phyloP scores from a whole-genome alignment of 2,329 filamentous ascomycete genomes.

The Calonectria pseudoreteaudii region DNA sequence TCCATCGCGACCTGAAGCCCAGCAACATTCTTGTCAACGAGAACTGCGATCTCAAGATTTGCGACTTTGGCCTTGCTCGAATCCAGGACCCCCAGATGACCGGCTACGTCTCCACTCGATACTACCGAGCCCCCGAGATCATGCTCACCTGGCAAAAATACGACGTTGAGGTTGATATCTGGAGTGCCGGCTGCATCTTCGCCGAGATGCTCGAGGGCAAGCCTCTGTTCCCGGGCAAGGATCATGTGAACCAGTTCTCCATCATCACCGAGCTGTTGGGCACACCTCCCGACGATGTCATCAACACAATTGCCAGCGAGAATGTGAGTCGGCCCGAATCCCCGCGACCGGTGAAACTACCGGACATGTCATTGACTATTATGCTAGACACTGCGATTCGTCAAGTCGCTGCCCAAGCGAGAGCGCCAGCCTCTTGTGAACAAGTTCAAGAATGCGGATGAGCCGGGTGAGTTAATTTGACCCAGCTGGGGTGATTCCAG shows the following conservation, averaged over 20 bases:
- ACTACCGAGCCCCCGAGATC: slow-evolving; percentile 98
- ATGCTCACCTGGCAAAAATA: slow-evolving; percentile 99
- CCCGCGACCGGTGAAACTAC: background rate
- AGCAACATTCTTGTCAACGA: slow-evolving; percentile 99
- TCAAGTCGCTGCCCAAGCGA: slow-evolving; percentile 95
- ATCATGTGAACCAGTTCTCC: slow-evolving; percentile 99
- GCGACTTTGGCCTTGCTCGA: slow-evolving; percentile 96
- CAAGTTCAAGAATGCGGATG: slow-evolving; percentile 97
- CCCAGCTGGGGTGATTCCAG: background rate
- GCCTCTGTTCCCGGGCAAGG: slow-evolving; percentile 97
- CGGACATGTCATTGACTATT: slow-evolving; percentile 32
- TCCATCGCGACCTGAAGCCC: slow-evolving; percentile 97
- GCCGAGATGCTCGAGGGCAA: slow-evolving; percentile 99
- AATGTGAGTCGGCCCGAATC: slow-evolving; percentile 73
- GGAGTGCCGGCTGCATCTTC: slow-evolving; percentile 99
- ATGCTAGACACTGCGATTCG: slow-evolving; percentile 88
- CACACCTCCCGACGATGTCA: slow-evolving; percentile 97
- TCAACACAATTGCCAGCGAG: slow-evolving; percentile 97
- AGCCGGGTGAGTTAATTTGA: slow-evolving; percentile 70
- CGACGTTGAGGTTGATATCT: slow-evolving; percentile 98
- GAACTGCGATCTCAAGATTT: slow-evolving; percentile 99
- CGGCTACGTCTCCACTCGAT: slow-evolving; percentile 97
- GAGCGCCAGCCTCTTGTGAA: slow-evolving; percentile 86
- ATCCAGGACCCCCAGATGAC: slow-evolving; percentile 99
- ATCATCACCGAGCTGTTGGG: slow-evolving; percentile 98